Conservation (phyloP, 2,329 filamentous ascomycete species). For the Penicillium sp. region DNA sequence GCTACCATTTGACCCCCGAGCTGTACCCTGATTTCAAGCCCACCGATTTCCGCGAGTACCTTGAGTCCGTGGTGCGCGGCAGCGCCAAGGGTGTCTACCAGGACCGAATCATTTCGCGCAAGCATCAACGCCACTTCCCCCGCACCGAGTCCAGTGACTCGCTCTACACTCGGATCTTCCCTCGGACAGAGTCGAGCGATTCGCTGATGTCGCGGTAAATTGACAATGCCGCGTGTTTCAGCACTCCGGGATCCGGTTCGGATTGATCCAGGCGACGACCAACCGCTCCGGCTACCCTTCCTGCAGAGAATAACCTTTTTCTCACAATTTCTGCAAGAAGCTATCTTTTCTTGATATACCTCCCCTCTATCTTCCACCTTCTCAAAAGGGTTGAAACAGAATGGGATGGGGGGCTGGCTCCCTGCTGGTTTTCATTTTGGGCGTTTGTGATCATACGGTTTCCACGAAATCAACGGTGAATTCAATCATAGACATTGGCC, state of each 20-base stretch:
- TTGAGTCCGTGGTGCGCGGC: conserved; percentile 45
- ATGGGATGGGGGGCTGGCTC: conserved; percentile 8
- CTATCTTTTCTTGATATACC: conserved; percentile 15
- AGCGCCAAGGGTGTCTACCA: conserved; percentile 42
- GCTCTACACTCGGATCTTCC: conserved; percentile 38
- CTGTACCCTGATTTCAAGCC: conserved; percentile 56
- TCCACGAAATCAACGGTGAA: conserved; percentile 3
- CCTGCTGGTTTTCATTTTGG: conserved; percentile 20
- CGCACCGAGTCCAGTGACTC: conserved; percentile 41
- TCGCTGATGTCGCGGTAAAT: conserved; percentile 38
- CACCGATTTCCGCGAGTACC: conserved; percentile 42
- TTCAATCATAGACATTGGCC: conserved; percentile 16
- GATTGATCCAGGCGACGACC: conserved; percentile 10
- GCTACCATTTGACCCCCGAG: conserved; percentile 55
- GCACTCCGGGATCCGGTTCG: conserved; percentile 10
- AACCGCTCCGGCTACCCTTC: background rate
- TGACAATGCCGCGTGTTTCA: conserved; percentile 11
- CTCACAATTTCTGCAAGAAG: background rate
- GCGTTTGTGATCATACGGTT: conserved; percentile 22
- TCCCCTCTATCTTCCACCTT: background rate
- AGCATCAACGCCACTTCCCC: conserved; percentile 39
- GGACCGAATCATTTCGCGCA: conserved; percentile 38
- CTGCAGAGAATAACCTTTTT: background rate
- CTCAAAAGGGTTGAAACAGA: background rate
- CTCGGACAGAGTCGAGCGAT: conserved; percentile 39